These are phyloP conservation scores for Chrysoporthe cubensis DNA, from an alignment of 2,329 filamentous ascomycete species.

Conservation along the genomic window DNA sequence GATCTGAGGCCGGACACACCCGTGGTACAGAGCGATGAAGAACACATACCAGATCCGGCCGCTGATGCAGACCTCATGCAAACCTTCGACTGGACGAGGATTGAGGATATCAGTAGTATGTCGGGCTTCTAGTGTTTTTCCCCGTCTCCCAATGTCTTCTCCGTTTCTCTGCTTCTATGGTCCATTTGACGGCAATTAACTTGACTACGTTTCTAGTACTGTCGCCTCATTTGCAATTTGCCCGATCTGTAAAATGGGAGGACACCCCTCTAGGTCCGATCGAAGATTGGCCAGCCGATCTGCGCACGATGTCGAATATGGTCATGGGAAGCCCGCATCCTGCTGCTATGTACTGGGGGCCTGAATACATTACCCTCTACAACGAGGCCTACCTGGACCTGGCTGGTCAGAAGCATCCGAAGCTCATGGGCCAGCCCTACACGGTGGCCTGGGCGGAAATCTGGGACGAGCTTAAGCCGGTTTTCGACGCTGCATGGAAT, in stretches of 20 bases:
- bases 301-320: slow-evolving; percentile 79
- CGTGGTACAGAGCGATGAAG: slow-evolving; percentile 20
- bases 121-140: neutral
- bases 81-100: slow-evolving; percentile 79
- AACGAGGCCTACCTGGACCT: slow-evolving; percentile 71
- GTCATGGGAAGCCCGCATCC: slow-evolving; percentile 80
- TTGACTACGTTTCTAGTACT: slow-evolving; percentile 54
- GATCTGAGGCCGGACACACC: slow-evolving; percentile 32
- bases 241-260: slow-evolving; percentile 73
- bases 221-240: slow-evolving; percentile 73
- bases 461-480: slow-evolving; percentile 70
- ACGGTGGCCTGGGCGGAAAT: slow-evolving; percentile 73
- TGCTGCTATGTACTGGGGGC: slow-evolving; percentile 77
- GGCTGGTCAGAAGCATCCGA: slow-evolving; percentile 71
- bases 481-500: slow-evolving; percentile 68
- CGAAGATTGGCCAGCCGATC: slow-evolving; percentile 70
- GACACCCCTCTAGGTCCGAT: slow-evolving; percentile 76
- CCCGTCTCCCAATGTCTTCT: neutral
- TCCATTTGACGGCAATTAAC: neutral
- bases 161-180: neutral
- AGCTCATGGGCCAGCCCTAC: slow-evolving; percentile 75
- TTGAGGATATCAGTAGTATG: slow-evolving; percentile 43
- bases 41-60: neutral
- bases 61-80: slow-evolving; percentile 34
- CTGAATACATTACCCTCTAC: slow-evolving; percentile 67